These are phyloP conservation scores for Xylaria venustula DNA, from an alignment of 495 filamentous ascomycete species.

Conservation along the genomic window DNA sequence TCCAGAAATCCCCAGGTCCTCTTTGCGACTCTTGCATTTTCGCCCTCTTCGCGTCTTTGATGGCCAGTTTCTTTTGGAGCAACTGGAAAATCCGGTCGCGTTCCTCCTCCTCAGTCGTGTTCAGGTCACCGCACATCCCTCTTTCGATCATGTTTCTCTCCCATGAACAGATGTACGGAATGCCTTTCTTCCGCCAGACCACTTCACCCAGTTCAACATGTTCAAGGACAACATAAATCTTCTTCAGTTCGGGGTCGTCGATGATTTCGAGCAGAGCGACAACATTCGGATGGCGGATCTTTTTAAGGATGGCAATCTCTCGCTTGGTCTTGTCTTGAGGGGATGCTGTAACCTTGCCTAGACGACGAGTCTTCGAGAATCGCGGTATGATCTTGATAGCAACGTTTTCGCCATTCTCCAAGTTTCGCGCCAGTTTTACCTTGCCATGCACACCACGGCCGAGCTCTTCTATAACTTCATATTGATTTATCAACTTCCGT, in stretches of 20 bases:
- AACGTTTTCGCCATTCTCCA: conserved; percentile 73
- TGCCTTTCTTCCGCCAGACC: conserved; percentile 82
- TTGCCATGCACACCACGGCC: conserved; percentile 95
- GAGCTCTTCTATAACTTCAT: conserved; percentile 93
- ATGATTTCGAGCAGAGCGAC: conserved; percentile 96
- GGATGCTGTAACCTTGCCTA: conserved; percentile 67
- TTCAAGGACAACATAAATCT: conserved; percentile 97
- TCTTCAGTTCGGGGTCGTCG: conserved; percentile 90
- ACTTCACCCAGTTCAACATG: conserved; percentile 93
- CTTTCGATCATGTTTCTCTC: conserved; percentile 77
- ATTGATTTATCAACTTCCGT: conserved; percentile 94
- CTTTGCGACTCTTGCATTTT: conserved; percentile 37
- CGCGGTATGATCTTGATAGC: conserved; percentile 98
- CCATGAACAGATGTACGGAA: conserved; percentile 73
- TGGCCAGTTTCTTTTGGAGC: conserved; percentile 53
- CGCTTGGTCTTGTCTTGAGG: conserved; percentile 92
- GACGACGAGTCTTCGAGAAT: conserved; percentile 85
- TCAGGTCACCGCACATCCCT: conserved; percentile 60
- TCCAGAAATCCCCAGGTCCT: conserved; percentile 65
- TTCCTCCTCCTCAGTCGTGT: conserved; percentile 50
- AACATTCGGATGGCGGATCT: conserved; percentile 92
- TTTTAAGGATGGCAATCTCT: conserved; percentile 97
- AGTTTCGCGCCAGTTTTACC: conserved; percentile 86
- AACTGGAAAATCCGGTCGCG: conserved; percentile 60
- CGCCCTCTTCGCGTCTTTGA: conserved; percentile 56